Evolutionary conservation across 1,284 basidiomycete species (phyloP), one percentile per base, ranked within the genome.

Genomic region (Agroathelia rolfsii): DNA sequence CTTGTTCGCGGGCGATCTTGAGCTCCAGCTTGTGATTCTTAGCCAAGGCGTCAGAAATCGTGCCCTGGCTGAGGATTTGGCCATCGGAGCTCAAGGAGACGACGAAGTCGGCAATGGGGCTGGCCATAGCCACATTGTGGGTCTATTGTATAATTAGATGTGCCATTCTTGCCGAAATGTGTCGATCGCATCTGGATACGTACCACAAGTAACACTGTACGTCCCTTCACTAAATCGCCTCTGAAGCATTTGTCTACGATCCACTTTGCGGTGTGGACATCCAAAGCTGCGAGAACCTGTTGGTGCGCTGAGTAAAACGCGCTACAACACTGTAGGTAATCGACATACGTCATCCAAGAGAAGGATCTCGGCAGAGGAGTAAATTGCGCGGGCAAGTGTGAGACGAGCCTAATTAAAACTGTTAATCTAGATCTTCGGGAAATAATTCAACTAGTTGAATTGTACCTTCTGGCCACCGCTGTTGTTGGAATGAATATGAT

Each of bases 391-490:
- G 14, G 93, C 93, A 6, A 94, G 66, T 0, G 87, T 45, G 22
- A 47, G 30, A 3, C 45, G 41, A 12, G 45, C 45, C 32, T 46
- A 9, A n/a, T n/a, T n/a, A n/a, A n/a, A n/a, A n/a, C n/a, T n/a
- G n/a, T n/a, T n/a, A n/a, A n/a, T n/a, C n/a, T n/a, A n/a, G n/a
- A n/a, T n/a, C n/a, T n/a, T n/a, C n/a, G n/a, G n/a, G n/a, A n/a
- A n/a, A n/a, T n/a, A n/a, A n/a, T n/a, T n/a, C n/a, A n/a, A n/a
- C n/a, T n/a, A n/a, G n/a, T n/a, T n/a, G n/a, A 19, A 29, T 9
- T 16, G 69, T 20, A 90, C 90, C 49, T 97, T 96, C 53, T 98
- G 94, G 17, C 94, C 94, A 36, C 94, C 94, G 14, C 84, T 89
- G 19, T 94, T 59, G 53, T 90, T 92, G 13, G 90, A 73, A 85